Evolutionary conservation across 768 basidiomycete species (phyloP).

Genomic region (Amanita polypyramis): DNA sequence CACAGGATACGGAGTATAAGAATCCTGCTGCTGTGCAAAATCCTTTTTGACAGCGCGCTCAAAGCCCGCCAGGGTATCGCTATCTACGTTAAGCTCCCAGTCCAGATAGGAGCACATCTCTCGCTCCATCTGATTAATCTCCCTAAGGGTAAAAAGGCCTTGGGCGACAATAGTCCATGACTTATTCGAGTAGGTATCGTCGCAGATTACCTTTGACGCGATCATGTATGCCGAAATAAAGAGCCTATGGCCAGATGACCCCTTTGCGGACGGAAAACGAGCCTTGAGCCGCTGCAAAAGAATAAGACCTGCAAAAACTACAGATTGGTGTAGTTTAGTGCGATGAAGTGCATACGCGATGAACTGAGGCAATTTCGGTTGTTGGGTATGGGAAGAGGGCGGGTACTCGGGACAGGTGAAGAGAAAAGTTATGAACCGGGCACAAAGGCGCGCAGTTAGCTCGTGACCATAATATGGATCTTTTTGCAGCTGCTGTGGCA

Average conservation of each 20-base stretch:
- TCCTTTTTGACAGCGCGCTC: conserved; percentile 51
- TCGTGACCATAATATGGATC: conserved; percentile 77
- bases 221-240: conserved; percentile 95
- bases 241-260: conserved; percentile 81
- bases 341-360: conserved; percentile 85
- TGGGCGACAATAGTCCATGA: conserved; percentile 89
- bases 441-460: conserved; percentile 53
- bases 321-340: conserved; percentile 60
- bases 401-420: conserved; percentile 84
- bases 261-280: conserved; percentile 85
- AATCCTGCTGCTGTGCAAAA: conserved; percentile 36
- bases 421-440: conserved; percentile 73
- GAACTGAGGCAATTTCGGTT: conserved; percentile 62
- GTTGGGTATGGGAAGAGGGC: conserved; percentile 42
- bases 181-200: conserved; percentile 91
- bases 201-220: conserved; percentile 84
- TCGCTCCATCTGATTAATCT: conserved; percentile 95
- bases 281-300: conserved; percentile 79
- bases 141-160: conserved; percentile 73
- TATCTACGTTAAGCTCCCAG: conserved; percentile 80
- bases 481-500: conserved; percentile 15
- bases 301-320: conserved; percentile 57
- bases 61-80: conserved; percentile 47
- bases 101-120: conserved; percentile 91
- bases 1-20: conserved; percentile 55